Evolutionary conservation across 2,329 filamentous ascomycete species (phyloP).

Genomic region (Penicillium psychrosexuale): DNA sequence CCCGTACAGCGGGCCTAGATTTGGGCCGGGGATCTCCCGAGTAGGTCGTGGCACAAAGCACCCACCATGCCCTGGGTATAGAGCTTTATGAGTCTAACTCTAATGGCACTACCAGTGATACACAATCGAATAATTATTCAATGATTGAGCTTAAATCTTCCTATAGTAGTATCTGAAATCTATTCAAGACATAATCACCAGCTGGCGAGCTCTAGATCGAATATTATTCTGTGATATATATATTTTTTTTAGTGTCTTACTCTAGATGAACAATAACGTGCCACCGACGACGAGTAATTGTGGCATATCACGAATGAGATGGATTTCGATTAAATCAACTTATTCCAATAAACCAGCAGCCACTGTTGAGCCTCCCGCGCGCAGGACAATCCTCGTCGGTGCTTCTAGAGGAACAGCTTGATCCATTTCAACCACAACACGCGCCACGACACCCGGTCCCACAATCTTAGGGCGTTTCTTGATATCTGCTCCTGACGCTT

Average conservation of each 20-base stretch:
- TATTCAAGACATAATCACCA: background rate
- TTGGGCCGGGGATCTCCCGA: constrained; percentile 15
- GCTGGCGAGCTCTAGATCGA: background rate
- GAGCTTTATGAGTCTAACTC: background rate
- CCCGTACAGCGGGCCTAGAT: background rate
- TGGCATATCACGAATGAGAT: background rate
- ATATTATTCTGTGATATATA: background rate
- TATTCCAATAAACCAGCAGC: constrained; percentile 79
- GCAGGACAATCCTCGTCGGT: constrained; percentile 74
- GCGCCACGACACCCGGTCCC: constrained; percentile 72
- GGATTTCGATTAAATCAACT: background rate
- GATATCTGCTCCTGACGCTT: constrained; percentile 66
- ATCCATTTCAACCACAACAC: constrained; percentile 71
- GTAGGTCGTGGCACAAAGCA: constrained; percentile 6
- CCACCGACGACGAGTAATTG: background rate
- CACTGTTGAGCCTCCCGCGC: constrained; percentile 77
- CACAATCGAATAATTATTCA: background rate
- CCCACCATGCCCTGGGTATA: background rate
- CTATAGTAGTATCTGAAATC: background rate
- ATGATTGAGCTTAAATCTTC: background rate
- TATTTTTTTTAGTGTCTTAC: background rate
- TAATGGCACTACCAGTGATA: background rate
- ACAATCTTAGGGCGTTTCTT: constrained; percentile 86
- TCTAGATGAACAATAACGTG: background rate
- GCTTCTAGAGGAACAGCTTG: constrained; percentile 74